Percentiles rank a stretch among this genome's conserved stretches.
phyloP scores from a whole-genome alignment of 192 early-diverging fungal species.

The Powellomyces hirtus region DNA sequence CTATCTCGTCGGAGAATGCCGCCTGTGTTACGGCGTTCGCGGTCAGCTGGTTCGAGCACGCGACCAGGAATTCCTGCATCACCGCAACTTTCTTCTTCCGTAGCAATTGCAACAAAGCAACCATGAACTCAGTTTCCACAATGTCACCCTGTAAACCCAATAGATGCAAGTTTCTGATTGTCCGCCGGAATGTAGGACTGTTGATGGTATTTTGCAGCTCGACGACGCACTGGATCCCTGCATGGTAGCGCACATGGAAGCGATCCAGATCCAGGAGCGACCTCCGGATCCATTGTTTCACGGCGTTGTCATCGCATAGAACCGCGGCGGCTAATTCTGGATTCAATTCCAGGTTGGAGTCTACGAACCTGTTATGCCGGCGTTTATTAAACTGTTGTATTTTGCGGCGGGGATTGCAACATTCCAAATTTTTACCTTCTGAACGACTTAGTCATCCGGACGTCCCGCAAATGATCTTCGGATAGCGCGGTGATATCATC shows the following conservation, averaged over 20 bases:
- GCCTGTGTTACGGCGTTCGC: background rate
- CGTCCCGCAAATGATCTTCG: constrained; percentile 3
- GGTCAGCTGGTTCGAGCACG: background rate
- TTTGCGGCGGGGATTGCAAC: background rate
- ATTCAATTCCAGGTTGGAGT: constrained; percentile 34
- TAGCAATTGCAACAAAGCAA: constrained; percentile 3
- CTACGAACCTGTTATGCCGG: constrained; percentile 37
- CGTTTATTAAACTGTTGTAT: background rate
- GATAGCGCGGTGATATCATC: constrained; percentile 16
- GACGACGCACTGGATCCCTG: constrained; percentile 59
- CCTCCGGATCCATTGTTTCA: constrained; percentile 49
- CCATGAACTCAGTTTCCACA: constrained; percentile 32
- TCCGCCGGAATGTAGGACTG: constrained; percentile 44
- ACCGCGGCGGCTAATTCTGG: constrained; percentile 45
- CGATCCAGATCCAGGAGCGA: constrained; percentile 44
- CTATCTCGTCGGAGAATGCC: background rate
- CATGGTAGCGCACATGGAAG: constrained; percentile 61
- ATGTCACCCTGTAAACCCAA: constrained; percentile 53
- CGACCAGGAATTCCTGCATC: background rate
- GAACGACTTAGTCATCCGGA: constrained; percentile 27
- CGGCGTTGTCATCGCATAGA: constrained; percentile 58
- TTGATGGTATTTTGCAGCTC: constrained; percentile 53
- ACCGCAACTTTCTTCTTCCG: constrained; percentile 4
- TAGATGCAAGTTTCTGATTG: constrained; percentile 66
- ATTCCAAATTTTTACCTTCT: constrained; percentile 5